Evolutionary conservation across 2,329 filamentous ascomycete genomes (phyloP), one percentile per base, ranked within the genome.

Genomic region (Cryphonectria nitschkei): DNA sequence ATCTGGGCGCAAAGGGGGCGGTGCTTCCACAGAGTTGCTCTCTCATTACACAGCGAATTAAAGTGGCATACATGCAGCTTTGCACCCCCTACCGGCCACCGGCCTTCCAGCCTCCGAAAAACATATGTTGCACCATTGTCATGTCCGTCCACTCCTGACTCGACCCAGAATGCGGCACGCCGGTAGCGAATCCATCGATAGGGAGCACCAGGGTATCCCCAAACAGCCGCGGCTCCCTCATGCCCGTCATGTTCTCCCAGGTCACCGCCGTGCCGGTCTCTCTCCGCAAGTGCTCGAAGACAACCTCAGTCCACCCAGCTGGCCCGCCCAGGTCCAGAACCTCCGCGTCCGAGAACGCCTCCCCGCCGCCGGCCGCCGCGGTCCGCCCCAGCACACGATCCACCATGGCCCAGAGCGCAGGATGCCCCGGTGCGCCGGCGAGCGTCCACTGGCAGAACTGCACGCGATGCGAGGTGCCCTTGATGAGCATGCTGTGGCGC

Each of bases 361-460:
- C 32, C 50, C 19, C 7, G 1, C 34, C 14, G 43, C 37, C 14
- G 29, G 50, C 32, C 64, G 3, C 65, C 11, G 34, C 65, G 22
- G 54, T 37, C 56, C 6, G 26, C 2, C 46, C 41, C 19, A 80
- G 68, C 16, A 78, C 76, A 14, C 74, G 75, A 46, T 75, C 74
- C 3, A 76, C 70, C 77, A 80, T 79, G 22, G 71, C 74, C 71
- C 65, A 70, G 67, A 80, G 75, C 0, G 79, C 65, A 2, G 80
- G 76, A 58, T 80, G 79, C 1, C 77, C 75, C 1, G 78, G 75
- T 1, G 75, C 76, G n/a, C 76, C 76, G 11, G 77, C 78, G 46
- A 81, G 76, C 19, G 79, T 79, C 79, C 79, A 81, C 70, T 80
- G 79, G 70, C 78, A 79, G 66, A 81, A 79, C 72, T 79, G 78